Evolutionary conservation across 225 moss, liverwort and hornwort species (phyloP).

Genomic region (Bryum argenteum): DNA sequence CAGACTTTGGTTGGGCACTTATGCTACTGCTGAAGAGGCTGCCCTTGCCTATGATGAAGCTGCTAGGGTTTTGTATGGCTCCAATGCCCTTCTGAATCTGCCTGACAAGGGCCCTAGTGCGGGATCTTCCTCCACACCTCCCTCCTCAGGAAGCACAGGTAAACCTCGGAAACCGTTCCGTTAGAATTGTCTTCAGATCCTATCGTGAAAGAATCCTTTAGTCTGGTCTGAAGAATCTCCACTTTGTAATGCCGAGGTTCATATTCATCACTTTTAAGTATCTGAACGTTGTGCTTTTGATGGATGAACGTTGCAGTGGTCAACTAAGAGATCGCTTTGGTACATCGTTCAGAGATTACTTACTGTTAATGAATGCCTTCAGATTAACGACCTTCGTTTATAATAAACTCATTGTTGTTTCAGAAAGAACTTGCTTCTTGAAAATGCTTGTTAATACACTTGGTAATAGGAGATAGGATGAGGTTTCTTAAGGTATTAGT

Average conservation of each 20-base stretch:
- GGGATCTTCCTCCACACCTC: conserved; percentile 11
- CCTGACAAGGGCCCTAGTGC: conserved; percentile 29
- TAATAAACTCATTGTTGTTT: background rate
- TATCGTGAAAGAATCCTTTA: too few relatives aligned
- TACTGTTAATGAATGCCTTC: background rate
- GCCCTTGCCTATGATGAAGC: conserved; percentile 77
- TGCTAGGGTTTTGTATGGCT: conserved; percentile 60
- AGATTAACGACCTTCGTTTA: background rate
- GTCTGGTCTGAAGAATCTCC: too few relatives aligned
- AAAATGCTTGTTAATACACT: background rate
- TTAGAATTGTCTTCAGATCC: background rate
- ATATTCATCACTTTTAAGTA: background rate
- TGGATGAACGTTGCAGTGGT: background rate
- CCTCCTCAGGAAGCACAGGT: conserved; percentile 42
- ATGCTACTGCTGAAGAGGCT: conserved; percentile 69
- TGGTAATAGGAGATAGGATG: background rate
- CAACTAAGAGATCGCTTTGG: background rate
- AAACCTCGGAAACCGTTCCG: background rate
- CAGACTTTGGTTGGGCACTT: conserved; percentile 73
- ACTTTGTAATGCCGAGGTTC: too few relatives aligned
- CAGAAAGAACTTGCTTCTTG: background rate
- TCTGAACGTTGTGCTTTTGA: background rate
- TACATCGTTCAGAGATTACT: background rate
- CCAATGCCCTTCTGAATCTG: conserved; percentile 65
- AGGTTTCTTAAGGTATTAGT: background rate